A percentile compares a stretch with the other conserved stretches of the same genome.
These are phyloP conservation scores for Lizonia empirigonia DNA, from an alignment of 2,329 filamentous ascomycete genomes.

Conservation along the genomic window DNA sequence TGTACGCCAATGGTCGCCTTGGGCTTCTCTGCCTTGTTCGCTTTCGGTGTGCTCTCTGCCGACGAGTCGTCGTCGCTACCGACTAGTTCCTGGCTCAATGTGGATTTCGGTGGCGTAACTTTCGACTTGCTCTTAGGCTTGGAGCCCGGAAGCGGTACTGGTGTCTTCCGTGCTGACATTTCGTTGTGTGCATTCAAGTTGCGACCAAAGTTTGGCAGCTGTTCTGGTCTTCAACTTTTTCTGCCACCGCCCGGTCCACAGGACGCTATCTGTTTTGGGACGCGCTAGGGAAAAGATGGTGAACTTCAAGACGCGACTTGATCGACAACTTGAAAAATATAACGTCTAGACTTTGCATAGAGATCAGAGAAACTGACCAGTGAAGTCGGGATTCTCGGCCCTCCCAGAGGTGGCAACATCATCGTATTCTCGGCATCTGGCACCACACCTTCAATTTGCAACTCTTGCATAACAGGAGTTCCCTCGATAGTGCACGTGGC, in stretches of 20 bases:
- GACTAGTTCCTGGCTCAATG: slow-evolving; percentile 46
- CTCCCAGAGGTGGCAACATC: no score
- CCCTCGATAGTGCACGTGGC: background rate
- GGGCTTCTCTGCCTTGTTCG: slow-evolving; percentile 27
- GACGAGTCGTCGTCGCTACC: slow-evolving; percentile 42
- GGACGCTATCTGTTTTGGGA: slow-evolving; percentile 11
- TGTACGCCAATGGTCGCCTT: slow-evolving; percentile 41
- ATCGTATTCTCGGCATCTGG: background rate
- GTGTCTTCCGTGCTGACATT: slow-evolving; percentile 44
- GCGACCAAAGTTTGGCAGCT: slow-evolving; percentile 21
- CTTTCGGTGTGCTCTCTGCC: slow-evolving; percentile 24
- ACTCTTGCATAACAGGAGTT: background rate
- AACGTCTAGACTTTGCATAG: background rate
- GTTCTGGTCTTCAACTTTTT: slow-evolving; percentile 40
- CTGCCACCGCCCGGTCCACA: slow-evolving; percentile 18
- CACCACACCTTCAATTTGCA: background rate
- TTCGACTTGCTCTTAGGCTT: slow-evolving; percentile 34
- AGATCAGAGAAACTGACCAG: no score
- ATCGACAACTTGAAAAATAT: background rate
- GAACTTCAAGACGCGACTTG: slow-evolving; percentile 12
- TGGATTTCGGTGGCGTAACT: slow-evolving; percentile 26
- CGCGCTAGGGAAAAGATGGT: slow-evolving; percentile 25
- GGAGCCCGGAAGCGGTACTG: slow-evolving; percentile 41
- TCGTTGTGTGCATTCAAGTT: slow-evolving; percentile 30
- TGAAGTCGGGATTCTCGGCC: background rate